A percentile compares a stretch with the other conserved stretches of the same genome.
Conservation (phyloP, 345 rosid species). For the Corchorus olitorius region DNA sequence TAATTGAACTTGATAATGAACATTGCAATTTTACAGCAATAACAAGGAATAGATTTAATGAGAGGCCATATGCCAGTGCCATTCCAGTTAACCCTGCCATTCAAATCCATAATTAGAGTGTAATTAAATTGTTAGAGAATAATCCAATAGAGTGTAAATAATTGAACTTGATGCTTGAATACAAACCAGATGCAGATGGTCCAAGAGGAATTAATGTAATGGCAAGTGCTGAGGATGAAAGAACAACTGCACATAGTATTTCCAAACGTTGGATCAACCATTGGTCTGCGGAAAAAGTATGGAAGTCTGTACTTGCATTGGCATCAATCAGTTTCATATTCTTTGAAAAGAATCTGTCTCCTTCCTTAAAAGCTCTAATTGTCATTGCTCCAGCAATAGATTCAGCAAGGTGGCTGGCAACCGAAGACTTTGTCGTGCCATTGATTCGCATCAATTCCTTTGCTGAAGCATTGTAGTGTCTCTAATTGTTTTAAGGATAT, state of each 20-base stretch:
- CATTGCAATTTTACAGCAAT: conserved; percentile 54
- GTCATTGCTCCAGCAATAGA: conserved; percentile 60
- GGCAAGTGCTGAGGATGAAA: conserved; percentile 58
- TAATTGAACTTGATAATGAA: conserved; percentile 37
- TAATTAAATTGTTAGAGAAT: conserved; percentile 1
- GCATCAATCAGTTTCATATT: conserved; percentile 47
- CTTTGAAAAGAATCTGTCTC: conserved; percentile 53
- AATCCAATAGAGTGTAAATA: background rate
- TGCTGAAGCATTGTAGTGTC: conserved; percentile 54
- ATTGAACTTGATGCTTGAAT: background rate
- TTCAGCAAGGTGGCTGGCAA: conserved; percentile 62
- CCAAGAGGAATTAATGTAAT: conserved; percentile 55
- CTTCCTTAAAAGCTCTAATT: conserved; percentile 60
- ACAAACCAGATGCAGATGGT: conserved; percentile 53
- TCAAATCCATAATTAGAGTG: background rate
- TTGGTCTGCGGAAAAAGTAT: conserved; percentile 53
- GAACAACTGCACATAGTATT: conserved; percentile 47
- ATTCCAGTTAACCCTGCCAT: conserved; percentile 63
- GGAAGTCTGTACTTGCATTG: conserved; percentile 59
- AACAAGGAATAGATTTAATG: conserved; percentile 51
- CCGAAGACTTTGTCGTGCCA: conserved; percentile 60
- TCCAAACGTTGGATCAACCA: conserved; percentile 69
- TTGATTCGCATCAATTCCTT: conserved; percentile 62
- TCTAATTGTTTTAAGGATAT: conserved; percentile 30
- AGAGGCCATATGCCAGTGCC: conserved; percentile 67